Base-by-base conservation (phyloP, 2,329 filamentous ascomycete genomes). In the Penicillium concentricum region DNA sequence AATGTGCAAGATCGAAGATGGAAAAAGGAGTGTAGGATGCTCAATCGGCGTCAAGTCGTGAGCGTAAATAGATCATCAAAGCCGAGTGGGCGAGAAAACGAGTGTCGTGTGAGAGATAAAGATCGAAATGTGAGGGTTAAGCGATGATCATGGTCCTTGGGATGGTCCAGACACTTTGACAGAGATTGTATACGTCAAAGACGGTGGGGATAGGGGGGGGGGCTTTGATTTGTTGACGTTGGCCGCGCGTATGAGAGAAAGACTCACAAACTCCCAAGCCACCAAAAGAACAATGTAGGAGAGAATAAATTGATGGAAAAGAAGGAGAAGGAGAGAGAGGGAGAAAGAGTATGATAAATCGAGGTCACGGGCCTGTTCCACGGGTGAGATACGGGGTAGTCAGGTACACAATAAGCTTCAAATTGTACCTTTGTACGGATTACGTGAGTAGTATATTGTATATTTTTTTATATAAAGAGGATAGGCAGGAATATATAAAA, bases 41-140 rank as follows among this genome's bases (percentile, higher is more conserved):
- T 71, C 69, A 60, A 65, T 59, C 59, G 59, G 66, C 70, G 69
- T 73, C 71, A 68, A 72, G 70, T 72, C 69, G 69, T 67, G 67
- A 70, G 69, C 62, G 63, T 65, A 60, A 66, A 59, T 43, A 61
- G 61, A 52, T 70, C 69, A 68, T 71, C 51, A 65, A 60, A 59
- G 46, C 58, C 50, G 51, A 59, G 22, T 35, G 34, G 35, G 28
- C 34, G 54, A 51, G 50, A 63, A 28, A 67, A 60, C 55, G 63
- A 67, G 64, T 57, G 64, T 61, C 48, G 42, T 43, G 28, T 44
- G 50, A 13, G 41, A 22, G 35, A 41, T 49, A 52, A 47, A 58
- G 57, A 55, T 56, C 57, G 24, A 54, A 39, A 54, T 46, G 60
- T 53, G 43, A 58, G 51, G 46, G 57, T 57, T 54, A 49, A 39